Evolutionary conservation across 2,329 filamentous ascomycete genomes (phyloP).

Genomic region (Aureobasidium sp.): DNA sequence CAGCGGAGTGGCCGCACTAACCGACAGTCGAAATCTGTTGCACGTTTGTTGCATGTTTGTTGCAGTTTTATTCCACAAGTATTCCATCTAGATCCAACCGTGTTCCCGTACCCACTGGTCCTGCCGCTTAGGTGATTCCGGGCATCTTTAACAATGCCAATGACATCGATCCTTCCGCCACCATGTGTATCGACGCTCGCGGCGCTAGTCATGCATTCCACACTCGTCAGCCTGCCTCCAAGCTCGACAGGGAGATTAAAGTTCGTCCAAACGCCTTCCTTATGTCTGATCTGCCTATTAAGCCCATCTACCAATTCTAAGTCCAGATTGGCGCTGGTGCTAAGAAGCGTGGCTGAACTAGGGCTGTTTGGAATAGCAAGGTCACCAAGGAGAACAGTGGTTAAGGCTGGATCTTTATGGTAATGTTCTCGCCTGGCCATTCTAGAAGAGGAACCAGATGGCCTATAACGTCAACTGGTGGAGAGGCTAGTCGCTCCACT

Average conservation of each 20-base stretch:
- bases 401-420: conserved; percentile 67
- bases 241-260: conserved; percentile 33
- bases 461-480: conserved; percentile 52
- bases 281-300: conserved; percentile 53
- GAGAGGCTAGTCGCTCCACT: conserved; percentile 58
- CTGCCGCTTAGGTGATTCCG: neutral
- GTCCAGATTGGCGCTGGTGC: conserved; percentile 56
- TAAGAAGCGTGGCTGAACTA: conserved; percentile 60
- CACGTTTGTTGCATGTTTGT: too few species aligned
- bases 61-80: too few species aligned
- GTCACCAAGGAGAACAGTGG: conserved; percentile 51
- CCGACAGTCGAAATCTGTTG: too few species aligned
- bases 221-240: conserved; percentile 33
- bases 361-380: conserved; percentile 67
- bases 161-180: conserved; percentile 25
- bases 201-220: conserved; percentile 19
- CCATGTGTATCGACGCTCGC: conserved; percentile 27
- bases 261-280: conserved; percentile 66
- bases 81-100: too few species aligned
- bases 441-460: conserved; percentile 26
- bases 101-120: conserved; percentile 15
- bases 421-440: conserved; percentile 76
- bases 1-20: too few species aligned
- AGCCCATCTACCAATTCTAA: conserved; percentile 74
- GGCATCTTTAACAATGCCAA: conserved; percentile 18